Percentiles rank a stretch among this genome's conserved stretches.
Evolutionary conservation across 208 protist species (phyloP).

Genomic region (Herpetomonas samuelpessoai): DNA sequence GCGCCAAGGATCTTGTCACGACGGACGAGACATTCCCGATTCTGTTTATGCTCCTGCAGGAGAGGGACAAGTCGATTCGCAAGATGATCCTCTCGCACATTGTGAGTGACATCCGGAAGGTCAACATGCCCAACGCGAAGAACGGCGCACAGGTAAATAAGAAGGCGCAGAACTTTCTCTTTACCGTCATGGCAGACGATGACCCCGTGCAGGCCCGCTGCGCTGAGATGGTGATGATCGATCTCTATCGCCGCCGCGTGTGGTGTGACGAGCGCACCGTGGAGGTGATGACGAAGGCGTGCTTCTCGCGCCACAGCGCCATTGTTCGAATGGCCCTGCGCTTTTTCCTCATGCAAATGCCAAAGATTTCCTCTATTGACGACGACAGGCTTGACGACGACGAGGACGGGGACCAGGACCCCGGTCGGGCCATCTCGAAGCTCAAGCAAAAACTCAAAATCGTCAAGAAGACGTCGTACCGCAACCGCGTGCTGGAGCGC

Average conservation of each 20-base stretch:
- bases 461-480: conserved; percentile 89
- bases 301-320: conserved; percentile 91
- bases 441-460: conserved; percentile 93
- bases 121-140: conserved; percentile 86
- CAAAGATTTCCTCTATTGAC: conserved; percentile 75
- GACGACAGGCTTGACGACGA: conserved; percentile 57
- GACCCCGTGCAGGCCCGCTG: conserved; percentile 92
- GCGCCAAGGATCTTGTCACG: conserved; percentile 88
- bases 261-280: conserved; percentile 94
- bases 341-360: conserved; percentile 95
- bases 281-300: conserved; percentile 94
- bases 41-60: conserved; percentile 95
- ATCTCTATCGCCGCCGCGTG: conserved; percentile 96
- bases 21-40: conserved; percentile 89
- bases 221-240: conserved; percentile 96
- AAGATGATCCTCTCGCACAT: conserved; percentile 90
- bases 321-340: conserved; percentile 93
- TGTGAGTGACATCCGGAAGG: conserved; percentile 93
- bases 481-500: conserved; percentile 84
- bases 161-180: conserved; percentile 95
- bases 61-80: conserved; percentile 94
- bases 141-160: conserved; percentile 92
- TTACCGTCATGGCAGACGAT: conserved; percentile 92
- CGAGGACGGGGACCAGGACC: conserved; percentile 73
- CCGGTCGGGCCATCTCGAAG: conserved; percentile 81